These are phyloP conservation scores for Hymenoscyphus scutula DNA, from an alignment of 2,329 filamentous ascomycete species.

Conservation along the genomic window DNA sequence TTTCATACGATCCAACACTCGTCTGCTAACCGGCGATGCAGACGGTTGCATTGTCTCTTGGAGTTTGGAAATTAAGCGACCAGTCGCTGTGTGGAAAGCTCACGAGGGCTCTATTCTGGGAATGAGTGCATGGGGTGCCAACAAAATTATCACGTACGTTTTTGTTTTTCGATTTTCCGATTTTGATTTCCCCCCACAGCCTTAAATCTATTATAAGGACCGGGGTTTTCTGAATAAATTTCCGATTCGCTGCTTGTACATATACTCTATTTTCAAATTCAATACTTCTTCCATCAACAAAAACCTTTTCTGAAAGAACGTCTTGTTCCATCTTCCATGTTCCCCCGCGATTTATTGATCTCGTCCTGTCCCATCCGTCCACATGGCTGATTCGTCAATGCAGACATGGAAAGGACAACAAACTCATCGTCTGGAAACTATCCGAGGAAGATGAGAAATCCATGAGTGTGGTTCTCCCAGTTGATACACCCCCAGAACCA, in stretches of 20 bases:
- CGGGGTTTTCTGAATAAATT: background rate
- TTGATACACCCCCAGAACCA: constrained; percentile 54
- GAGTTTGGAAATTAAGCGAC: constrained; percentile 78
- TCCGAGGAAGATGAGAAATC: constrained; percentile 55
- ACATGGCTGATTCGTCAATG: constrained; percentile 8
- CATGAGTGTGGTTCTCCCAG: constrained; percentile 67
- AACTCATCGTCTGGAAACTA: constrained; percentile 81
- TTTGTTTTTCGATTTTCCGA: constrained; percentile 16
- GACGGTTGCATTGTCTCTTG: constrained; percentile 87
- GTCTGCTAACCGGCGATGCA: constrained; percentile 82
- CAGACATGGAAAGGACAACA: constrained; percentile 89
- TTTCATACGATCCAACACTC: constrained; percentile 71
- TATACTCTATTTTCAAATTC: constrained; percentile 16
- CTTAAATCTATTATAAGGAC: background rate
- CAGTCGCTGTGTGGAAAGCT: constrained; percentile 81
- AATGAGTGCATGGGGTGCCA: constrained; percentile 66
- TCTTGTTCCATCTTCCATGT: background rate
- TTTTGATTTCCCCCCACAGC: background rate
- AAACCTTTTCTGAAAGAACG: background rate
- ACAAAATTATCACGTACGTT: constrained; percentile 79
- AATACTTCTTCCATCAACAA: no score
- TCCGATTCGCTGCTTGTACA: constrained; percentile 10
- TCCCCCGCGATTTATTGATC: constrained; percentile 6
- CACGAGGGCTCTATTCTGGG: constrained; percentile 77
- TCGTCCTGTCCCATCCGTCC: background rate